Evolutionary conservation across 805 yeast genomes (phyloP).

Genomic region (Sporopachydermia lactativora): DNA sequence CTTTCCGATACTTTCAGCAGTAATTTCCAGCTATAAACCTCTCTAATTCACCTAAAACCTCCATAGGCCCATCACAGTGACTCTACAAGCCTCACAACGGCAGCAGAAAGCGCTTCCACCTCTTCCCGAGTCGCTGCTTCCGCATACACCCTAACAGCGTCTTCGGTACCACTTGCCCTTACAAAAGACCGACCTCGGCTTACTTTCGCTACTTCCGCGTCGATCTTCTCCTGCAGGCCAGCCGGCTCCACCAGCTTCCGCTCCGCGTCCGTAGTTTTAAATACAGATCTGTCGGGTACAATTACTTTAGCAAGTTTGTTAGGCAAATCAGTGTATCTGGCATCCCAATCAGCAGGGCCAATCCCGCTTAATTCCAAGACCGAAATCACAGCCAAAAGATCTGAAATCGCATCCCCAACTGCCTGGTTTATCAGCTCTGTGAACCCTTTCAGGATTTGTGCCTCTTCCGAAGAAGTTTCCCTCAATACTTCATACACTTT

Average conservation of each 20-base stretch:
- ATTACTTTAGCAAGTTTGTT: slow-evolving; percentile 68
- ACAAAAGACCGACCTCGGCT: slow-evolving; percentile 74
- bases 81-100: slow-evolving; percentile 25
- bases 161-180: slow-evolving; percentile 95
- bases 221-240: slow-evolving; percentile 66
- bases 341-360: slow-evolving; percentile 61
- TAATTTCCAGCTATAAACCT: no score
- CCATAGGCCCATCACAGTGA: slow-evolving; percentile 3
- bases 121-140: slow-evolving; percentile 52
- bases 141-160: slow-evolving; percentile 91
- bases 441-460: slow-evolving; percentile 42
- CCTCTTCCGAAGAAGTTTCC: slow-evolving; percentile 33
- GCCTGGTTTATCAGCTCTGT: slow-evolving; percentile 80
- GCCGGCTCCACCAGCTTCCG: slow-evolving; percentile 61
- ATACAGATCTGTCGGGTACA: slow-evolving; percentile 68
- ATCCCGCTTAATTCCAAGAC: slow-evolving; percentile 42
- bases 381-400: slow-evolving; percentile 62
- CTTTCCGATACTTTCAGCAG: no score
- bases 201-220: slow-evolving; percentile 41
- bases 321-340: slow-evolving; percentile 71
- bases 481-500: slow-evolving; percentile 21
- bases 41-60: no score
- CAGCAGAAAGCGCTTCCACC: slow-evolving; percentile 31
- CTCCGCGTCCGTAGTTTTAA: slow-evolving; percentile 85
- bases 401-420: slow-evolving; percentile 98